phyloP scores from a whole-genome alignment of 371 early-diverging fungal genomes.

The Actinomucor elegans region DNA sequence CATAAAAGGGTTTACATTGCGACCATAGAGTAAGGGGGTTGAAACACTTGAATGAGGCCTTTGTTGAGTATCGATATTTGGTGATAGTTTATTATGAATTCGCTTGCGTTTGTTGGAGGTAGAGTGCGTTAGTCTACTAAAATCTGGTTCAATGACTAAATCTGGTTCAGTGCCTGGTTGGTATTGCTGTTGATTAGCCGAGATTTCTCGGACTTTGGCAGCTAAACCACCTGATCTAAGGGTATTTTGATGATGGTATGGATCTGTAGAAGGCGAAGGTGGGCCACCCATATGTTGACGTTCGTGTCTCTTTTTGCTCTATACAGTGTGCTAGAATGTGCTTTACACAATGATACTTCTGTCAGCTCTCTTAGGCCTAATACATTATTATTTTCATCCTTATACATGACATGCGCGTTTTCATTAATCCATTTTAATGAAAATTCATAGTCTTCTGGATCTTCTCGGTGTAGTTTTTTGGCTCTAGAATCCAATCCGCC shows the following conservation, averaged over 20 bases:
- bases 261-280: neutral
- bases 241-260: neutral
- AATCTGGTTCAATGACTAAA: constrained; percentile 23
- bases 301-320: constrained; percentile 38
- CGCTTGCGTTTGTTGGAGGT: constrained; percentile 27
- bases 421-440: constrained; percentile 31
- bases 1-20: too few species aligned
- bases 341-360: constrained; percentile 41
- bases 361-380: constrained; percentile 14
- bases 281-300: neutral
- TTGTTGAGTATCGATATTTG: constrained; percentile 1
- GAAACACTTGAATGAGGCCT: constrained; percentile 21
- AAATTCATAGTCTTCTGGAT: constrained; percentile 33
- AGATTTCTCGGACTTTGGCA: constrained; percentile 25
- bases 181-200: neutral
- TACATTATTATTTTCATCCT: constrained; percentile 15
- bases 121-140: constrained; percentile 16
- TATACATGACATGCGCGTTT: constrained; percentile 24
- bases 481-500: constrained; percentile 36
- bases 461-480: constrained; percentile 24
- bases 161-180: constrained; percentile 8
- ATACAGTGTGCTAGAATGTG: constrained; percentile 35
- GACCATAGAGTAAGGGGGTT: constrained; percentile 27
- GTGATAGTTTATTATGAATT: neutral
- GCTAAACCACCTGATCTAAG: constrained; percentile 20